phyloP scores from a whole-genome alignment of 179 eudicot species.

The Beta lomatogona region DNA sequence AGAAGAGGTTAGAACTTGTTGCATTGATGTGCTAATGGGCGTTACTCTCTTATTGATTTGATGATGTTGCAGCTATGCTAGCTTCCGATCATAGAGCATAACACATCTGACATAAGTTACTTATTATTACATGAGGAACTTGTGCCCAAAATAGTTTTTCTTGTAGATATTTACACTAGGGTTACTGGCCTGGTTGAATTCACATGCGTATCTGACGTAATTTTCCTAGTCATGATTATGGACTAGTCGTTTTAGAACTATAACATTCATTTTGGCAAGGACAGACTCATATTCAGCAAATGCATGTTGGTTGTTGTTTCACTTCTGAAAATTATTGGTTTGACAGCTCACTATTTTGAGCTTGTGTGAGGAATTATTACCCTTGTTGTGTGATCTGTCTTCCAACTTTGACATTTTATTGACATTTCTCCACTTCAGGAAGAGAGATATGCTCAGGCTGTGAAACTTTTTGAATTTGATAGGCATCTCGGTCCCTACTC shows the following conservation, averaged over 20 bases:
- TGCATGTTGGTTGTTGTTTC: not conserved
- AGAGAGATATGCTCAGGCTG: conserved; percentile 80
- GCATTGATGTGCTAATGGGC: not conserved
- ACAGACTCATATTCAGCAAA: not conserved
- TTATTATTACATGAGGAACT: conserved; percentile 5
- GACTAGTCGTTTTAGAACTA: not conserved
- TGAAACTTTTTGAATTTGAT: conserved; percentile 80
- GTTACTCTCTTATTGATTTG: not conserved
- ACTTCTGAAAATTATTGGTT: not conserved
- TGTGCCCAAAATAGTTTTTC: not conserved
- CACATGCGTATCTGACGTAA: not conserved
- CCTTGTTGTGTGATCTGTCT: not conserved
- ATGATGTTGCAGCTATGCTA: not conserved
- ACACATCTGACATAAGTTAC: not conserved
- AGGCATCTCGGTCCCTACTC: conserved; percentile 85
- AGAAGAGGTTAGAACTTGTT: conserved; percentile 68
- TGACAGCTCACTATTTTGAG: not conserved
- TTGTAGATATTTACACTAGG: not conserved
- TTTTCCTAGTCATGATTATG: not conserved
- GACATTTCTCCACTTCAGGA: conserved; percentile 39
- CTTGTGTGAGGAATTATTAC: not conserved
- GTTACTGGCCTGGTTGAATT: not conserved
- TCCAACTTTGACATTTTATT: not conserved
- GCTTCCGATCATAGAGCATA: not conserved
- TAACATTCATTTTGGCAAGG: not conserved